A percentile compares a stretch with the other conserved stretches of the same genome.
Evolutionary conservation across 169 alveolate genomes (phyloP).

Genomic region (Plasmodium blacklocki): DNA sequence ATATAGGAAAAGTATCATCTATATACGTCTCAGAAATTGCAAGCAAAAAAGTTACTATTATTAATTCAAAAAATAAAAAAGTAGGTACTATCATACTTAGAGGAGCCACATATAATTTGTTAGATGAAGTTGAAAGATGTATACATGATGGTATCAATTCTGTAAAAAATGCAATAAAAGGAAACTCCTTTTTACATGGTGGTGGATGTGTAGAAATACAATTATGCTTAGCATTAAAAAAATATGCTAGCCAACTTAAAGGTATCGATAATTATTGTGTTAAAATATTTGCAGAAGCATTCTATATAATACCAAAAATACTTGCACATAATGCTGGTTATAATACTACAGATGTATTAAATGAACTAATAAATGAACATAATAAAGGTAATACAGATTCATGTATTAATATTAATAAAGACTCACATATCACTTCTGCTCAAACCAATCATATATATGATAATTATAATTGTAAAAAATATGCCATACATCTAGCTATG

Average conservation of each 20-base stretch:
- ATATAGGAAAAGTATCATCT: slow-evolving; percentile 95
- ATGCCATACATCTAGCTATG: slow-evolving; percentile 96
- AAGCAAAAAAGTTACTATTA: slow-evolving; percentile 89
- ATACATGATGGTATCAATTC: slow-evolving; percentile 91
- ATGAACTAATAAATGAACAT: slow-evolving; percentile 88
- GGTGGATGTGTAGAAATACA: slow-evolving; percentile 98
- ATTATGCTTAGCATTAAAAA: slow-evolving; percentile 90
- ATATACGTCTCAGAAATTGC: slow-evolving; percentile 95
- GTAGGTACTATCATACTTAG: slow-evolving; percentile 95
- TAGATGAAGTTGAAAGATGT: slow-evolving; percentile 99
- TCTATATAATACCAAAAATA: slow-evolving; percentile 96
- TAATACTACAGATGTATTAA: slow-evolving; percentile 89
- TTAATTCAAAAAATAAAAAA: slow-evolving; percentile 86
- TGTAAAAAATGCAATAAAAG: slow-evolving; percentile 89
- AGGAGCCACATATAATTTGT: slow-evolving; percentile 96
- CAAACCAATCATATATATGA: slow-evolving; percentile 87
- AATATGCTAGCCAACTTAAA: slow-evolving; percentile 89
- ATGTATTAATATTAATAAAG: slow-evolving; percentile 83
- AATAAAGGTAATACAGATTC: slow-evolving; percentile 81
- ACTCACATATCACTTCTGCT: slow-evolving; percentile 77
- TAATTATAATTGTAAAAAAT: slow-evolving; percentile 94
- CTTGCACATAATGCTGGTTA: slow-evolving; percentile 97
- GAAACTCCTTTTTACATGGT: slow-evolving; percentile 94
- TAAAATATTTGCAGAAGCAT: slow-evolving; percentile 97
- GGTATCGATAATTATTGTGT: slow-evolving; percentile 98